phyloP scores from a whole-genome alignment of 768 basidiomycete genomes.

The Infundibulicybe gibba region DNA sequence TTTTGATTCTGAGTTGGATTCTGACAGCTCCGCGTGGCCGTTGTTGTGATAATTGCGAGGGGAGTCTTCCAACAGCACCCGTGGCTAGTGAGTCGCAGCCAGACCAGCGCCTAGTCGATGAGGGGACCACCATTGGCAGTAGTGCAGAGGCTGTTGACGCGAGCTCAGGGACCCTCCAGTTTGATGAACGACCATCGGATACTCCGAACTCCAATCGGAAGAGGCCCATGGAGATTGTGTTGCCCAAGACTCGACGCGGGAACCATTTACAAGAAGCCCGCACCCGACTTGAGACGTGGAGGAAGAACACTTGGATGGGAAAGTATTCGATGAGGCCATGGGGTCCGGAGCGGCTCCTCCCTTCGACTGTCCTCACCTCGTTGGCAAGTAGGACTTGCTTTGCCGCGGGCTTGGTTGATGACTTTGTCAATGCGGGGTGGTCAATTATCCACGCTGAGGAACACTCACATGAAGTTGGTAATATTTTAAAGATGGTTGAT shows the following conservation, averaged over 20 bases:
- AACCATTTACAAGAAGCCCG: not conserved
- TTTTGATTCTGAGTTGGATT: not conserved
- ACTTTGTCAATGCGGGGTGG: not conserved
- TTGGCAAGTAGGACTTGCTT: not conserved
- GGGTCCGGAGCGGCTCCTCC: not conserved
- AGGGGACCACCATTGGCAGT: no score
- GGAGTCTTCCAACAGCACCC: no score
- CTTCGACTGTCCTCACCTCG: not conserved
- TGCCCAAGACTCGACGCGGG: not conserved
- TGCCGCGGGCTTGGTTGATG: not conserved
- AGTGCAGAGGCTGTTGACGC: no score
- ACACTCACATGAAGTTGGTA: not conserved
- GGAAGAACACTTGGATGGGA: not conserved
- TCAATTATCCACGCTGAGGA: not conserved
- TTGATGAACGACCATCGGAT: no score
- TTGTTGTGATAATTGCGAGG: not conserved
- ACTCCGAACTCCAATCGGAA: no score
- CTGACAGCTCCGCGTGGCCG: not conserved
- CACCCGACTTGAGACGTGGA: not conserved
- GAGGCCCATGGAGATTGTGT: not conserved
- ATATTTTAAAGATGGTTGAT: not conserved
- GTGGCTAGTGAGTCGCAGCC: no score
- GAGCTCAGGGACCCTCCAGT: no score
- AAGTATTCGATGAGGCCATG: not conserved
- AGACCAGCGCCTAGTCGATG: no score